phyloP scores from a whole-genome alignment of 192 early-diverging fungal genomes.

The Linnemannia zychae region DNA sequence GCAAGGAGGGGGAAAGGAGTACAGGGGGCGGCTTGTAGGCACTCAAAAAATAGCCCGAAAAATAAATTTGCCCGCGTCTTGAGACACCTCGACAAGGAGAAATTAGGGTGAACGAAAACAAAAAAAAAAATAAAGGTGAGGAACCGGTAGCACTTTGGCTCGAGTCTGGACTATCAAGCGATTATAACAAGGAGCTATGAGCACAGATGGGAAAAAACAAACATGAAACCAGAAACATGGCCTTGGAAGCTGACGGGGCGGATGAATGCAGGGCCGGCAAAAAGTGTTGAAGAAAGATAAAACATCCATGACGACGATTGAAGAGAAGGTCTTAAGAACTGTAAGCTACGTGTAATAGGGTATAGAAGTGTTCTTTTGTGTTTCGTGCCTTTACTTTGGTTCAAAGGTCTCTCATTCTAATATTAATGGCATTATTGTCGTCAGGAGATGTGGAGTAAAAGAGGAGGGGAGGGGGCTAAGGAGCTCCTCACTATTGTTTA shows the following conservation, averaged over 20 bases:
- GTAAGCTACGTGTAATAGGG: not conserved
- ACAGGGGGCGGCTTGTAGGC: not conserved
- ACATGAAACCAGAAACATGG: not conserved
- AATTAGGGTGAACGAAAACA: not conserved
- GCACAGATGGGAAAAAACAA: not conserved
- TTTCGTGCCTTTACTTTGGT: not conserved
- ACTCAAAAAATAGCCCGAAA: not conserved
- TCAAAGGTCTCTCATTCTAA: not conserved
- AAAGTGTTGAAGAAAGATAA: not conserved
- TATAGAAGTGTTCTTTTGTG: not conserved
- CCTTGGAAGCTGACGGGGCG: not conserved
- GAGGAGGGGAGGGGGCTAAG: not conserved
- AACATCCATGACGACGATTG: not conserved
- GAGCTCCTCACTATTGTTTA: constrained; percentile 14
- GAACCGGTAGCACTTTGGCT: not conserved
- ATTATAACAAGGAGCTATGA: not conserved
- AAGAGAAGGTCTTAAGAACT: not conserved
- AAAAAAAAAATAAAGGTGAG: not conserved
- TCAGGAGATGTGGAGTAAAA: no score
- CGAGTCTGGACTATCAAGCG: not conserved
- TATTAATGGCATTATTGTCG: no score
- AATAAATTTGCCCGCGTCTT: not conserved
- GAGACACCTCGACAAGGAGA: not conserved
- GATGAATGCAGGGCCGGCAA: not conserved
- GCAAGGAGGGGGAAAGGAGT: not conserved